Evolutionary conservation across 176 grass and related monocot genomes (phyloP), one percentile per base, ranked within the genome.

Genomic region (Saccharum spontaneum): DNA sequence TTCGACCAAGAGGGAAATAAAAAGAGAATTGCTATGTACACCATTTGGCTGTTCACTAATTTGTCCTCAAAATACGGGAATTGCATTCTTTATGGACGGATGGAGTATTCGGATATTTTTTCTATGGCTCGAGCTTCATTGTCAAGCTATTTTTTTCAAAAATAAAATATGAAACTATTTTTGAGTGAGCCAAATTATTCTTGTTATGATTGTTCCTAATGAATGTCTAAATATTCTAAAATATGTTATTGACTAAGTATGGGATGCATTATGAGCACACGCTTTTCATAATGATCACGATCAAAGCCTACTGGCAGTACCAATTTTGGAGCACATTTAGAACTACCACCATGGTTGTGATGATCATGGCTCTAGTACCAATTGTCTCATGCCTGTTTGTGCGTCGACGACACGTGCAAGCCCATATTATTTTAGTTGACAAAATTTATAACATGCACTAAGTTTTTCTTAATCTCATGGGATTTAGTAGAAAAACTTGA

Each of bases 341-440:
- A 20, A 6, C 6, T 8, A 75, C 1, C 54, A 10, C 20, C 20
- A 59, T n/a, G 20, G 20, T 10, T 4, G 17, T 10, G 54, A 59
- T 59, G 2, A 59, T 23, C 20, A 59, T n/a, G 0, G 18, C 22
- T 10, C 55, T 59, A 59, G 2, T 59, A 23, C 55, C 20, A n/a
- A 8, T 3, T 23, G 7, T 10, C 8, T 3, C 9, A 0, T 23
- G 8, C 22, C 0, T 60, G 3, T 60, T 60, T 60, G 8, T 0
- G 0, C 0, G 18, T 2, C 0, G 0, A 0, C 0, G 7, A 0
- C 52, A 57, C 2, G 1, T 5, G 18, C 18, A 57, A 22, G 3
- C 0, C 52, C 17, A 54, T 7, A 54, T 5, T 22, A 7, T 57
- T 55, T 20, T 55, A 20, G 50, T 3, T 20, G 17, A 8, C 1